These are phyloP conservation scores for Penicillium egyptiacum DNA, from an alignment of 495 filamentous ascomycete genomes.

Conservation along the genomic window DNA sequence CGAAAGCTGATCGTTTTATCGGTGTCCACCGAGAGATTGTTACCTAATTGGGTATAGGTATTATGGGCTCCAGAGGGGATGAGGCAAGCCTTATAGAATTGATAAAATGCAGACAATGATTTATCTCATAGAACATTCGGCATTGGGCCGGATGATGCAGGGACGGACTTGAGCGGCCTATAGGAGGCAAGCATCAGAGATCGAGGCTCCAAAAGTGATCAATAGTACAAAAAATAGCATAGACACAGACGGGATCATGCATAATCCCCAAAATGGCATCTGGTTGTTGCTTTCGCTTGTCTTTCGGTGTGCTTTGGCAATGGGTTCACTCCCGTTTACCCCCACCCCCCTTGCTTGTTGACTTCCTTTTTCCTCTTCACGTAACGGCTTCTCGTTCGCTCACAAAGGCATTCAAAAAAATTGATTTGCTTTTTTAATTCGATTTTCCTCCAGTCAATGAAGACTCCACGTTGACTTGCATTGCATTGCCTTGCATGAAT, in stretches of 20 bases:
- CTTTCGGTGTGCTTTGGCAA: constrained; percentile 7
- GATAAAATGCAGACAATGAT: constrained; percentile 8
- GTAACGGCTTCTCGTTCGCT: constrained; percentile 8
- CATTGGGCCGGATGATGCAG: constrained; percentile 8
- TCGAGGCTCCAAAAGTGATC: constrained; percentile 4
- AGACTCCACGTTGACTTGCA: constrained; percentile 25
- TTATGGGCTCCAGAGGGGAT: neutral
- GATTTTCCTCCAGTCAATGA: neutral
- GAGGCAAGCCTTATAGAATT: neutral
- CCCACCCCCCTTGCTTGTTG: constrained; percentile 7
- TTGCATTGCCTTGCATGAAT: constrained; percentile 29
- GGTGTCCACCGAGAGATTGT: neutral
- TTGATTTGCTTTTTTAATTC: neutral
- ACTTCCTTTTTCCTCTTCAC: constrained; percentile 10
- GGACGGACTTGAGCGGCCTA: constrained; percentile 5
- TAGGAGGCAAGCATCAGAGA: neutral
- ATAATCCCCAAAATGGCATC: constrained; percentile 2
- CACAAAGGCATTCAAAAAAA: neutral
- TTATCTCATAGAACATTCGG: constrained; percentile 3
- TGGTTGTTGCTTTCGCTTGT: neutral
- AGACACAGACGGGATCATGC: neutral
- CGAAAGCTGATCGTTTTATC: neutral
- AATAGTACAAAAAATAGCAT: constrained; percentile 1
- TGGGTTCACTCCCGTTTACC: constrained; percentile 3
- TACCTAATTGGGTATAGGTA: neutral